These are phyloP conservation scores for Rhodotorula kratochvilovae DNA, from an alignment of 768 basidiomycete genomes.

Conservation along the genomic window DNA sequence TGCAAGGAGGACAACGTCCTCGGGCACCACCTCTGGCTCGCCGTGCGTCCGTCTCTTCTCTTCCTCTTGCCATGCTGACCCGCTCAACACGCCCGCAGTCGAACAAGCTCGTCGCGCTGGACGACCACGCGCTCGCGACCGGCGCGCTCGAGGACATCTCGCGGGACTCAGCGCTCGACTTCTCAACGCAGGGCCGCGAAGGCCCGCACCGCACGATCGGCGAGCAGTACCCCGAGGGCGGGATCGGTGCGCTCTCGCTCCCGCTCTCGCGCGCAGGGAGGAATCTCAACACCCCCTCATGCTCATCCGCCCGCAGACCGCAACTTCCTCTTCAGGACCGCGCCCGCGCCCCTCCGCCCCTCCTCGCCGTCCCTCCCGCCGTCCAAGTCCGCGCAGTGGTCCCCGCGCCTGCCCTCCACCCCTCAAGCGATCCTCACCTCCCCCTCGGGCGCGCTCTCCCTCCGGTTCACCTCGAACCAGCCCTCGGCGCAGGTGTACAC, in stretches of 20 bases:
- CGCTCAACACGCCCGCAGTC: slow-evolving; percentile 1
- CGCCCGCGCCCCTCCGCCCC: neutral
- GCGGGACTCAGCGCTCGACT: slow-evolving; percentile 6
- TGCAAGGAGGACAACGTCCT: slow-evolving; percentile 9
- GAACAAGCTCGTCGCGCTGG: slow-evolving; percentile 26
- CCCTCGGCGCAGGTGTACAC: slow-evolving; percentile 32
- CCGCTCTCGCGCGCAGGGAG: too few relatives aligned
- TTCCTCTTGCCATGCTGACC: neutral
- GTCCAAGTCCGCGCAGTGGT: neutral
- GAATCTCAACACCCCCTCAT: too few relatives aligned
- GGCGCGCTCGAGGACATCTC: slow-evolving; percentile 13
- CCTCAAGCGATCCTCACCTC: slow-evolving; percentile 30
- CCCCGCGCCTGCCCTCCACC: neutral
- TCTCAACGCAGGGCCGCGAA: neutral
- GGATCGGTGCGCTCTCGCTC: slow-evolving; percentile 12
- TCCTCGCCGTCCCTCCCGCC: neutral
- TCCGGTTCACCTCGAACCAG: slow-evolving; percentile 26
- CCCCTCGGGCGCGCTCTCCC: slow-evolving; percentile 14
- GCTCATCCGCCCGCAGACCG: too few relatives aligned
- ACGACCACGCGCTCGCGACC: slow-evolving; percentile 22
- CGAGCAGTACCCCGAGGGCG: slow-evolving; percentile 13
- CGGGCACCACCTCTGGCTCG: slow-evolving; percentile 21
- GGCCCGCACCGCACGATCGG: slow-evolving; percentile 19
- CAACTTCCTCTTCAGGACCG: slow-evolving; percentile 20
- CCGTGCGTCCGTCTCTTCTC: slow-evolving; percentile 4